These are phyloP conservation scores for Acanthamoeba royreba DNA, from an alignment of 208 protist species.

Conservation along the genomic window DNA sequence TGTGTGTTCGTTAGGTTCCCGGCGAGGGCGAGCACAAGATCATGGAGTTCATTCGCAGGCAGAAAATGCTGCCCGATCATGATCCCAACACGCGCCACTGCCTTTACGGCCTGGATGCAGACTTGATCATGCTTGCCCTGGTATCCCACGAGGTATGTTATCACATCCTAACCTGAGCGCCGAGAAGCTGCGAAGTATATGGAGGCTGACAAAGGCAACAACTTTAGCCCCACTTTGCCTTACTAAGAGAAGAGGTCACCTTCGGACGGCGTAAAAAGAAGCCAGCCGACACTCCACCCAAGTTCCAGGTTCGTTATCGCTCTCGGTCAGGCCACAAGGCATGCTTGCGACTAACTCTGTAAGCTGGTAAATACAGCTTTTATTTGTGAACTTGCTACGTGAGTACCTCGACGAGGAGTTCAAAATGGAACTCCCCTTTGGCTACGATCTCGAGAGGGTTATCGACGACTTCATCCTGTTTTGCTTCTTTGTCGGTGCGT, in stretches of 20 bases:
- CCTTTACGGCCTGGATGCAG: slow-evolving; percentile 97
- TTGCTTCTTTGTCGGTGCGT: slow-evolving; percentile 92
- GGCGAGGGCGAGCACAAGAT: slow-evolving; percentile 99
- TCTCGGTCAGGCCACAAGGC: too few species aligned
- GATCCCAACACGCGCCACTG: slow-evolving; percentile 94
- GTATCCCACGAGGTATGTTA: slow-evolving; percentile 91
- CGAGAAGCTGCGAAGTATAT: not conserved
- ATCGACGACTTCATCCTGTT: slow-evolving; percentile 97
- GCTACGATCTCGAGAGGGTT: slow-evolving; percentile 87
- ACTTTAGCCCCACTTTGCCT: slow-evolving; percentile 92
- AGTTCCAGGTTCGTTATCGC: slow-evolving; percentile 79
- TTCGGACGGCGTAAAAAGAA: not conserved
- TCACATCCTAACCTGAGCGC: slow-evolving; percentile 78
- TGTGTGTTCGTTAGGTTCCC: slow-evolving; percentile 89
- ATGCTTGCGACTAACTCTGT: too few species aligned
- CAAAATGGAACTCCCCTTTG: slow-evolving; percentile 14
- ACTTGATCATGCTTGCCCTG: slow-evolving; percentile 97
- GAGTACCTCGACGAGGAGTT: slow-evolving; percentile 94
- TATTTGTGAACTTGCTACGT: slow-evolving; percentile 89
- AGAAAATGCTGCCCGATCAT: slow-evolving; percentile 89
- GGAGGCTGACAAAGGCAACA: not conserved
- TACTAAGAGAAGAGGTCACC: slow-evolving; percentile 91
- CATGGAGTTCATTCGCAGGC: slow-evolving; percentile 97
- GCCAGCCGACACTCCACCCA: not conserved
- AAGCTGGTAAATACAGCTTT: slow-evolving; percentile 50